phyloP scores from a whole-genome alignment of 768 basidiomycete species.

The Chalciporus chontae region DNA sequence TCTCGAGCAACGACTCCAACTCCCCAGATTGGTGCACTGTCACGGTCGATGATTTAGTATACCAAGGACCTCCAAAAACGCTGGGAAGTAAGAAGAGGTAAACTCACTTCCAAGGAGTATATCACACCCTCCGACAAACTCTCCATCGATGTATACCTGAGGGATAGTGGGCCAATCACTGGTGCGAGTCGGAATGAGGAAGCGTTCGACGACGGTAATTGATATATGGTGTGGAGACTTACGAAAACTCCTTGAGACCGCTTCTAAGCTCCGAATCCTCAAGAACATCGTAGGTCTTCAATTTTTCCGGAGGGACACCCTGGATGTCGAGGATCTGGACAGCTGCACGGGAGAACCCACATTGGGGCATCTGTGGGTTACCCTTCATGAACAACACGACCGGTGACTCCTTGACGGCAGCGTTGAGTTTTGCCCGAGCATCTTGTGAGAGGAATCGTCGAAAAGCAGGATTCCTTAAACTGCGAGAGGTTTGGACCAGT shows the following conservation, averaged over 20 bases:
- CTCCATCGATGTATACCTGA: constrained; percentile 90
- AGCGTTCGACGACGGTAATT: background rate
- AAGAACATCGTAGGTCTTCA: constrained; percentile 89
- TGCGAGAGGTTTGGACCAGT: constrained; percentile 7
- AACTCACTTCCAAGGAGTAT: constrained; percentile 85
- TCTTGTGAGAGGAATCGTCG: constrained; percentile 60
- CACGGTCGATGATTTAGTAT: constrained; percentile 52
- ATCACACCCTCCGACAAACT: constrained; percentile 97
- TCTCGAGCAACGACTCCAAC: constrained; percentile 75
- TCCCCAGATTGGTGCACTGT: constrained; percentile 97
- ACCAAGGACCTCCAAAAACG: background rate
- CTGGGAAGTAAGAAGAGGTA: background rate
- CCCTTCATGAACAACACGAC: constrained; percentile 99
- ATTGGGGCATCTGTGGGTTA: constrained; percentile 79
- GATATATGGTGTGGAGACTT: constrained; percentile 34
- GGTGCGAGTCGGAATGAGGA: background rate
- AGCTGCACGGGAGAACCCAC: constrained; percentile 94
- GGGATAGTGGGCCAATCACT: constrained; percentile 99
- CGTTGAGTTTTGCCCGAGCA: constrained; percentile 58
- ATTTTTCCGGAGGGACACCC: constrained; percentile 72
- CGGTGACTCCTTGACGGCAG: constrained; percentile 70
- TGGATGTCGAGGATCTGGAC: constrained; percentile 87
- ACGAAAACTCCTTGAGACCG: constrained; percentile 97
- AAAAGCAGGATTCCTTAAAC: constrained; percentile 8
- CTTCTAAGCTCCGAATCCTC: constrained; percentile 79